Conservation (phyloP, 306 rosid genomes). For the Fragaria iinumae region DNA sequence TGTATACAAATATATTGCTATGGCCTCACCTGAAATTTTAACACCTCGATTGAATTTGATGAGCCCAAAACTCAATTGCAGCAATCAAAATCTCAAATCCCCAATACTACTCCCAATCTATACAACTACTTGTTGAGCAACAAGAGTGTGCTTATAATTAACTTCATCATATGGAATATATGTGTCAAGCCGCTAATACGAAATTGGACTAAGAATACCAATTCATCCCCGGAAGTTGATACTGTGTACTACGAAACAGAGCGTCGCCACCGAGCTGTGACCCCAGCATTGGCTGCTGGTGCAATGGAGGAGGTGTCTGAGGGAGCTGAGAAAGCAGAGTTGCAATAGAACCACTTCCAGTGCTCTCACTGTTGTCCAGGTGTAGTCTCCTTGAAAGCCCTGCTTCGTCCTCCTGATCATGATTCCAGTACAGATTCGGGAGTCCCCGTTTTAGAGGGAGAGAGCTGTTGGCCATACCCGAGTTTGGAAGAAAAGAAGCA, state of each 20-base stretch:
- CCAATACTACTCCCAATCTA: background rate
- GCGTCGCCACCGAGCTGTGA: conserved; percentile 42
- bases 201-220: conserved; percentile 60
- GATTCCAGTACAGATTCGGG: conserved; percentile 55
- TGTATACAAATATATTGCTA: background rate
- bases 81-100: background rate
- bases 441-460: conserved; percentile 50
- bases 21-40: background rate
- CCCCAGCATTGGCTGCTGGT: conserved; percentile 62
- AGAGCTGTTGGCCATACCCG: background rate
- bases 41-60: conserved; percentile 1
- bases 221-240: conserved; percentile 58
- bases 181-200: background rate
- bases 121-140: background rate
- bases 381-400: conserved; percentile 51
- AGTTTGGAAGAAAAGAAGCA: conserved; percentile 4
- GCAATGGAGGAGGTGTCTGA: conserved; percentile 52
- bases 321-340: conserved; percentile 75
- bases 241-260: conserved; percentile 34
- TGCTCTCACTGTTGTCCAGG: conserved; percentile 36
- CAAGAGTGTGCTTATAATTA: background rate
- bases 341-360: conserved; percentile 44
- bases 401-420: conserved; percentile 26
- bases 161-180: background rate
- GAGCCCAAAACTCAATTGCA: background rate